phyloP scores from a whole-genome alignment of 768 basidiomycete genomes.

The Sarcodon aspratus region DNA sequence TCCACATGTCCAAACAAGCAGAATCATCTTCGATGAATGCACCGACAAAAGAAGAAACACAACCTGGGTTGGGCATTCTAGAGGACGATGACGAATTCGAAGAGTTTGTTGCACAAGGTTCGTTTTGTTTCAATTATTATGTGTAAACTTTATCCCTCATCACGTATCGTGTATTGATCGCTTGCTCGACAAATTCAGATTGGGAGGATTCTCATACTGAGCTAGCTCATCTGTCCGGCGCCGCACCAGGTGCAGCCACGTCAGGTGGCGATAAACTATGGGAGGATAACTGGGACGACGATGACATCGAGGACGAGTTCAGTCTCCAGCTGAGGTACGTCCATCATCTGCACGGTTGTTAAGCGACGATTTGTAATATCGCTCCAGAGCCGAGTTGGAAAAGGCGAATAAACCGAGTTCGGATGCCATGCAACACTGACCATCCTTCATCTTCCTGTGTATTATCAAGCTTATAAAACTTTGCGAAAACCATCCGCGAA shows the following conservation, averaged over 20 bases:
- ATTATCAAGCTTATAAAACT: background rate
- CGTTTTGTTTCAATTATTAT: background rate
- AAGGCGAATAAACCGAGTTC: constrained; percentile 14
- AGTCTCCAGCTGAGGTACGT: constrained; percentile 88
- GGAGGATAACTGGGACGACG: constrained; percentile 99
- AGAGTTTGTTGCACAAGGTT: constrained; percentile 82
- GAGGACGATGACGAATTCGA: constrained; percentile 99
- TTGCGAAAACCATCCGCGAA: too few species aligned
- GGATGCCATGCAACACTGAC: constrained; percentile 19
- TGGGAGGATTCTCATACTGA: constrained; percentile 85
- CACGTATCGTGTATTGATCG: background rate
- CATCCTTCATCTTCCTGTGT: background rate
- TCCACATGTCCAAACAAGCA: constrained; percentile 16
- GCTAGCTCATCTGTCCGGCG: constrained; percentile 64
- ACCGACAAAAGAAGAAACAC: constrained; percentile 26
- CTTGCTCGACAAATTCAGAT: constrained; percentile 30
- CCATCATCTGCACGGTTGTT: background rate
- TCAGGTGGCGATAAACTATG: constrained; percentile 86
- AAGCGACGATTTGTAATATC: background rate
- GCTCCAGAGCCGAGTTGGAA: constrained; percentile 12
- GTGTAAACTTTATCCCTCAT: background rate
- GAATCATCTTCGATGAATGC: constrained; percentile 13
- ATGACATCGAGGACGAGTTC: constrained; percentile 97
- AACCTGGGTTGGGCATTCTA: constrained; percentile 73
- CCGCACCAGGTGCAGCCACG: constrained; percentile 63